These are phyloP conservation scores for Penicillium riverlandense DNA, from an alignment of 495 filamentous ascomycete genomes.

Conservation along the genomic window DNA sequence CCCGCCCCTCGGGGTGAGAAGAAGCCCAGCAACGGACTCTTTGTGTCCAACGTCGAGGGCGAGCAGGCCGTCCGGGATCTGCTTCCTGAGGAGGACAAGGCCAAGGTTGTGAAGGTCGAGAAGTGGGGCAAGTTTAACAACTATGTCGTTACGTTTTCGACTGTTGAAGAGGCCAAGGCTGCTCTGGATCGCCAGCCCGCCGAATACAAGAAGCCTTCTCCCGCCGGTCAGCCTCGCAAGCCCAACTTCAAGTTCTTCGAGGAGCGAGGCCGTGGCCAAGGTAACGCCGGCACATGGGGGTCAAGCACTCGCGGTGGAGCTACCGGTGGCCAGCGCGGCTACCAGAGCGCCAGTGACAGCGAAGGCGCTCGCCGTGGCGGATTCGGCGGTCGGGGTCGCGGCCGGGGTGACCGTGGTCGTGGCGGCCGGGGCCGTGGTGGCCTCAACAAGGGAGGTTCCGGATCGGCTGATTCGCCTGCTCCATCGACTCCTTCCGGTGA, in stretches of 20 bases:
- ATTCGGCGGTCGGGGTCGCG: slow-evolving; percentile 49
- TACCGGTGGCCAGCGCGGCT: slow-evolving; percentile 54
- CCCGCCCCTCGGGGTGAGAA: slow-evolving; percentile 34
- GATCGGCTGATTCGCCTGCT: slow-evolving; percentile 39
- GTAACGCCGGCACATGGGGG: slow-evolving; percentile 69
- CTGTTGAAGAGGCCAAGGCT: slow-evolving; percentile 65
- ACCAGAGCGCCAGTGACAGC: slow-evolving; percentile 79
- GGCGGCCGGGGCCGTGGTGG: slow-evolving; percentile 46
- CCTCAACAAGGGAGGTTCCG: slow-evolving; percentile 39
- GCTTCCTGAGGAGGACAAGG: slow-evolving; percentile 72
- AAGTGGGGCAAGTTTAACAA: slow-evolving; percentile 69
- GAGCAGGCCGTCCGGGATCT: slow-evolving; percentile 72
- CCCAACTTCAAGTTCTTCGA: slow-evolving; percentile 77
- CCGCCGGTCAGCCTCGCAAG: slow-evolving; percentile 57
- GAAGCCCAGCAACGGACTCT: slow-evolving; percentile 68
- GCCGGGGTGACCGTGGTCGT: slow-evolving; percentile 50
- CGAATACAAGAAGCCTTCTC: slow-evolving; percentile 61
- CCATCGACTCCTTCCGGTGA: slow-evolving; percentile 46
- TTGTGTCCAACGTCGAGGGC: slow-evolving; percentile 70
- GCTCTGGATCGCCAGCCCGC: slow-evolving; percentile 65
- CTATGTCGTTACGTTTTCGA: slow-evolving; percentile 75
- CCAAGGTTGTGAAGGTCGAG: slow-evolving; percentile 72
- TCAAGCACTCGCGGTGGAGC: slow-evolving; percentile 53
- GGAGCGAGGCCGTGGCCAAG: slow-evolving; percentile 47
- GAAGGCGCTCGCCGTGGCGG: slow-evolving; percentile 59